phyloP scores from a whole-genome alignment of 768 basidiomycete genomes.

The Phanerodontia chrysosporium region DNA sequence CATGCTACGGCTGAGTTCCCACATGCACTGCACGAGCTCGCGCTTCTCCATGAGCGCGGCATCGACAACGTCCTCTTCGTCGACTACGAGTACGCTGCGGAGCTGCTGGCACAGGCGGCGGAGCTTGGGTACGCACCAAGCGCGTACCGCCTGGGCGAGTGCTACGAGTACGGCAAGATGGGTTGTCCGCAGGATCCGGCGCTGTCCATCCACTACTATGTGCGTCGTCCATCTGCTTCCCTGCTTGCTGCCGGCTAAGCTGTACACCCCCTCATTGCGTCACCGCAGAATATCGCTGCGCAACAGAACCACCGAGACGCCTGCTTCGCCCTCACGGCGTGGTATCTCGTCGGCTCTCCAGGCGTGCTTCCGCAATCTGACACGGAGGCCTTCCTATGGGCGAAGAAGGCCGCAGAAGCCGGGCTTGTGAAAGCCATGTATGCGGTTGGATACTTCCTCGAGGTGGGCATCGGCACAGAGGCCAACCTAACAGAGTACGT shows the following conservation, averaged over 20 bases:
- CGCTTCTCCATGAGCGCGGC: constrained; percentile 93
- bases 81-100: constrained; percentile 92
- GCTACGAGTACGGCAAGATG: constrained; percentile 99
- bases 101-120: constrained; percentile 90
- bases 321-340: constrained; percentile 96
- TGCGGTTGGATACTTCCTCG: constrained; percentile 94
- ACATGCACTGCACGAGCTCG: constrained; percentile 92
- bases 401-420: constrained; percentile 88
- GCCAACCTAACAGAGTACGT: constrained; percentile 65
- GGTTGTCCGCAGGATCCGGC: constrained; percentile 97
- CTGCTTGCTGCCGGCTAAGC: background rate
- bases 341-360: constrained; percentile 98
- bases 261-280: background rate
- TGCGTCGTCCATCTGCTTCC: constrained; percentile 36
- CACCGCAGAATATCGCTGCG: constrained; percentile 88
- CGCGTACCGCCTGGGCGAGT: constrained; percentile 93
- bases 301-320: constrained; percentile 96
- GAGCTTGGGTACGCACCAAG: constrained; percentile 96
- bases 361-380: constrained; percentile 98
- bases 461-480: constrained; percentile 86
- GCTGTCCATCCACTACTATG: constrained; percentile 97
- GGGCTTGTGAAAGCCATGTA: constrained; percentile 96
- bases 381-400: constrained; percentile 97
- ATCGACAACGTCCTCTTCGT: constrained; percentile 97
- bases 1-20: constrained; percentile 93